A percentile compares a stretch with the other conserved stretches of the same genome.
Evolutionary conservation across 176 grass and related monocot species (phyloP).

Genomic region (Leersia perrieri): DNA sequence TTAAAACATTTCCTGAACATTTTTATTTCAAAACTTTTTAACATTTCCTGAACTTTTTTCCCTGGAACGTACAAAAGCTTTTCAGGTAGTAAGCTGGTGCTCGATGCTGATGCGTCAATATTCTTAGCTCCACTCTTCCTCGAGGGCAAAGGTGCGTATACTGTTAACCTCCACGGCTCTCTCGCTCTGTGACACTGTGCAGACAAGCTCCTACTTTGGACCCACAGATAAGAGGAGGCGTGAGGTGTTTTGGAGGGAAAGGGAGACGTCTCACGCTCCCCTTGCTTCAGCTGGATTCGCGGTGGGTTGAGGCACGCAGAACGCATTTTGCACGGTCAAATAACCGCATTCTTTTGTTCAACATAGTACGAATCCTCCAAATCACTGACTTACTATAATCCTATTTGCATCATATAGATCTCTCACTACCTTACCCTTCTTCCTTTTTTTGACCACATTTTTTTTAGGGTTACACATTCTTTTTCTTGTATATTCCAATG

Average conservation of each 20-base stretch:
- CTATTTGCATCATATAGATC: neutral
- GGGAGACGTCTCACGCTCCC: constrained; percentile 31
- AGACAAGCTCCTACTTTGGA: neutral
- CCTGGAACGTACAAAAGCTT: too few species aligned
- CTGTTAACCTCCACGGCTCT: constrained; percentile 18
- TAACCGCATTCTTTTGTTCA: constrained; percentile 26
- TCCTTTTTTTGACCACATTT: neutral
- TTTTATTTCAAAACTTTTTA: too few species aligned
- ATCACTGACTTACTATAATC: neutral
- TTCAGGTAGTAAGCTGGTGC: neutral
- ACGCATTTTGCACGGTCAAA: constrained; percentile 11
- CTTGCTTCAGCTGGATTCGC: constrained; percentile 28
- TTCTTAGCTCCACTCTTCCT: neutral
- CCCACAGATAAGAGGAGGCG: neutral
- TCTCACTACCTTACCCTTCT: neutral
- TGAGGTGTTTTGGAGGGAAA: neutral
- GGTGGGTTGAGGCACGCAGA: constrained; percentile 27
- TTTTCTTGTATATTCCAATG: neutral
- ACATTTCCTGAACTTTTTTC: neutral
- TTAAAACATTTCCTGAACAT: neutral
- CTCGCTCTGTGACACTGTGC: neutral
- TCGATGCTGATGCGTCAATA: neutral
- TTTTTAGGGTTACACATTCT: neutral
- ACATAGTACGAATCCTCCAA: neutral
- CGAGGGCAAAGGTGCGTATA: neutral